Conservation (phyloP, 1,139 yeast species). For the Geotrichum phurueaensis region DNA sequence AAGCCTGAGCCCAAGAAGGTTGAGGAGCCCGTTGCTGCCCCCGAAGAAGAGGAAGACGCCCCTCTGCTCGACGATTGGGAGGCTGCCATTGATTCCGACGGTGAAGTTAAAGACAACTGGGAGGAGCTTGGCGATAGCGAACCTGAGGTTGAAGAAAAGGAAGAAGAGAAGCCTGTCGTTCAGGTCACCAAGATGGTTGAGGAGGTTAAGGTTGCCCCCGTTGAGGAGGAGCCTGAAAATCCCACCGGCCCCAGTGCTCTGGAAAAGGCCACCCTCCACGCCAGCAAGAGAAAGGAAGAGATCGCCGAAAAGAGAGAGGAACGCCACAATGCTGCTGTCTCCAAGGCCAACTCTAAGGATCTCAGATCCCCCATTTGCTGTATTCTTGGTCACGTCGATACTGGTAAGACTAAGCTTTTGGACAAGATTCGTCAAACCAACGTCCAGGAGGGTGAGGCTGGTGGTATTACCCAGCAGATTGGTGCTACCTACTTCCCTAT, state of each 20-base stretch:
- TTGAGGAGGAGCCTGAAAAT: constrained; percentile 21
- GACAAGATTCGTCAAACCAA: constrained; percentile 98
- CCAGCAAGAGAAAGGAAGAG: constrained; percentile 30
- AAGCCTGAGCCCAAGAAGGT: constrained; percentile 21
- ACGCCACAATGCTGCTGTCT: constrained; percentile 38
- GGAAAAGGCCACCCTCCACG: constrained; percentile 27
- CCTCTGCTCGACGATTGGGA: constrained; percentile 38
- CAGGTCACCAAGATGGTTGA: constrained; percentile 25
- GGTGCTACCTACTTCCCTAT: constrained; percentile 99
- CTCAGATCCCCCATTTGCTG: constrained; percentile 98
- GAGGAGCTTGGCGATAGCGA: constrained; percentile 32
- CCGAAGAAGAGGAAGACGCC: constrained; percentile 26
- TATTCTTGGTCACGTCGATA: constrained; percentile 98
- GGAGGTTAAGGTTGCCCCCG: constrained; percentile 25
- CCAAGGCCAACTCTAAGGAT: constrained; percentile 38
- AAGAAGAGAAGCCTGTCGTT: constrained; percentile 21
- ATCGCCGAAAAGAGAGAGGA: constrained; percentile 38
- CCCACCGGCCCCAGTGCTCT: constrained; percentile 29
- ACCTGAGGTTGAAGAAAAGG: constrained; percentile 21
- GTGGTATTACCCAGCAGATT: constrained; percentile 99
- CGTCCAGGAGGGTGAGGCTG: constrained; percentile 99
- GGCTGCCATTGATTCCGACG: constrained; percentile 38
- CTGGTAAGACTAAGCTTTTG: constrained; percentile 94
- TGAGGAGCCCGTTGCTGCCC: constrained; percentile 29
- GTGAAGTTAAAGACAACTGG: constrained; percentile 34